Percentiles rank a stretch among this genome's conserved stretches.
Conservation (phyloP, 176 grass and related monocot species). For the Musa beccarii region DNA sequence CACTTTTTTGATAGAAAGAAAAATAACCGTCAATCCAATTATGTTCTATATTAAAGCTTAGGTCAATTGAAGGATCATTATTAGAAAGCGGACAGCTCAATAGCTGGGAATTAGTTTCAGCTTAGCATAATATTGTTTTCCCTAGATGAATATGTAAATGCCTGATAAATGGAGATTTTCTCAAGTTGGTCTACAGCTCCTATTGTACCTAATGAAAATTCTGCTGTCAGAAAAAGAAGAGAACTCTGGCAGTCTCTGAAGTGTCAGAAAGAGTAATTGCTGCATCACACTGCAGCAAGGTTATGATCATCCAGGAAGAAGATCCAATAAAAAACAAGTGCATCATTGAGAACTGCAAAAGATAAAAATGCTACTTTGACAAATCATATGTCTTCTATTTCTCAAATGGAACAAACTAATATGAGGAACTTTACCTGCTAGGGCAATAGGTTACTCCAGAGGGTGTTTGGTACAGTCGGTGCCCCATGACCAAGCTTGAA, state of each 20-base stretch:
- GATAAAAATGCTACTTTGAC: not conserved
- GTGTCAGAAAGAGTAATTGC: not conserved
- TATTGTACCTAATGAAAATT: not conserved
- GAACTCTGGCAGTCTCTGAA: not conserved
- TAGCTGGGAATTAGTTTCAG: not conserved
- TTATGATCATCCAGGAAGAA: not conserved
- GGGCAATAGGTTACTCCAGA: constrained; percentile 78
- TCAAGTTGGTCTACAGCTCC: not conserved
- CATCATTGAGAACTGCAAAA: not conserved
- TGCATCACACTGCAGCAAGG: not conserved
- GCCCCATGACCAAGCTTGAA: constrained; percentile 93
- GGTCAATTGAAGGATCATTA: not conserved
- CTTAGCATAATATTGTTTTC: not conserved
- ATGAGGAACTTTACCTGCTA: constrained; percentile 51
- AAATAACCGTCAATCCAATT: not conserved
- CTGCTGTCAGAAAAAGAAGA: not conserved
- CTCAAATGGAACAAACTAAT: constrained; percentile 11
- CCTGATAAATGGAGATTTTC: not conserved
- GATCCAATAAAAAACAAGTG: not conserved
- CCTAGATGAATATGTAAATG: not conserved
- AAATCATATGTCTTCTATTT: not conserved
- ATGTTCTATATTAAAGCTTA: not conserved
- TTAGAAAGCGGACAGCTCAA: not conserved
- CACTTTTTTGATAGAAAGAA: not conserved
- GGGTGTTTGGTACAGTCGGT: constrained; percentile 62